Base-by-base conservation (phyloP, 2,329 filamentous ascomycete genomes). In the Aspergillus sp. region DNA sequence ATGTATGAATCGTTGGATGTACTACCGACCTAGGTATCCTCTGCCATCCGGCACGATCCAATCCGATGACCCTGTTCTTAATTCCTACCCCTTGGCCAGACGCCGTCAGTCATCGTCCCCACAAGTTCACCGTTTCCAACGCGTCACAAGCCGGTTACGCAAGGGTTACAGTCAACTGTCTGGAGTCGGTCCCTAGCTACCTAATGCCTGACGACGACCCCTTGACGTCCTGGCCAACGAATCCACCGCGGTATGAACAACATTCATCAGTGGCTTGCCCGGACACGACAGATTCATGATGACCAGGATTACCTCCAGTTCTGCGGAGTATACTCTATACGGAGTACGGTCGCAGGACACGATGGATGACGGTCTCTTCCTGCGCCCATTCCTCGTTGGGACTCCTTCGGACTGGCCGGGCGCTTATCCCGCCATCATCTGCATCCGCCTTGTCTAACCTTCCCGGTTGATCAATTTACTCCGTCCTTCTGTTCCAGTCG, bases 61-160 rank as follows among this genome's bases (percentile, higher is more conserved):
- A 49, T 52, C 56, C 50, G 57, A 58, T 58, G 51, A 50, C 52
- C 56, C 38, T 42, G 40, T 20, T 13, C 11, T 17, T 20, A 7
- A 17, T 42, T 21, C 40, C 38, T 5, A 6, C 14, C 44, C 29
- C 38, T 48, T 31, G 46, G 50, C 32, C 38, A 52, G 47, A 47
- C 34, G 6, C 44, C 44, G 21, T 43, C 21, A n/a, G n/a, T 29
- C 45, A 21, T 25, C 17, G 53, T 60, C 59, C 56, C 59, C 59
- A 58, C 59, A 61, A 58, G 59, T 61, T 61, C 59, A 61, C 58
- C 58, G 58, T 59, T 61, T 57, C 50, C 57, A 58, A 57, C 58
- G 58, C 58, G 55, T 62, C 57, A 62, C 55, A 54, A 53, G 44
- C 47, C 47, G 57, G 40, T 59, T 61, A 62, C 58, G 60, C 58